Base-by-base conservation (phyloP, 768 basidiomycete genomes). In the Tulasnella sp. region DNA sequence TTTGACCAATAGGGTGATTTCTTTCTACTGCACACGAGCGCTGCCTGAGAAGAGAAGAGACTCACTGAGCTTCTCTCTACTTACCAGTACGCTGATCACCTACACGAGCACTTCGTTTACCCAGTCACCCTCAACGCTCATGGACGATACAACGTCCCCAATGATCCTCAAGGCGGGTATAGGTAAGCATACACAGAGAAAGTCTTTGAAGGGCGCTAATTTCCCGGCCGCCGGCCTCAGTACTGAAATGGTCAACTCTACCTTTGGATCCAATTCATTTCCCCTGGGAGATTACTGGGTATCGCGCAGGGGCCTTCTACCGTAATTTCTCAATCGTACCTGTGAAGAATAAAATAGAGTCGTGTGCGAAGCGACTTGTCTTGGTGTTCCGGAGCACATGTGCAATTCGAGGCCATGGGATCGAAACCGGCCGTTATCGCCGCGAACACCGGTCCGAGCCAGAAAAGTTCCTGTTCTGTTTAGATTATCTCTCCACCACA, bases 231-330 rank as follows among this genome's bases (percentile, higher is more conserved):
- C 34, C 29, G 10, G 42, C 31, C 68, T 68, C 69, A 92, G 90
- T 64, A 93, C 94, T 68, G 87, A 93, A 73, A 92, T 96, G 82
- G 77, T 81, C 68, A 78, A 82, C 63, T 68, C 80, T 55, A 88
- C 87, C 62, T 89, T 94, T 65, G 80, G 79, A 11, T 81, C 86
- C 65, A 96, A 78, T 68, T 81, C 87, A 67, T 97, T 82, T 81
- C 93, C 92, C 5, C 75, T 80, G 64, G 93, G 93, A 4, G 74
- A 79, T 4, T 92, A 92, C 70, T 93, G 90, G 90, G 46, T 34
- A 0, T 12, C 52, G 15, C 31, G 22, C n/a, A 38, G 34, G 34
- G 34, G 34, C 34, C 15, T 38, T 7, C 15, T 5, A 38, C 7
- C 15, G 7, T 38, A 38, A 38, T 38, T 38, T 38, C 34, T 15